These are phyloP conservation scores for Pseudocercospora macadamiae DNA, from an alignment of 2,329 filamentous ascomycete genomes.

Conservation along the genomic window DNA sequence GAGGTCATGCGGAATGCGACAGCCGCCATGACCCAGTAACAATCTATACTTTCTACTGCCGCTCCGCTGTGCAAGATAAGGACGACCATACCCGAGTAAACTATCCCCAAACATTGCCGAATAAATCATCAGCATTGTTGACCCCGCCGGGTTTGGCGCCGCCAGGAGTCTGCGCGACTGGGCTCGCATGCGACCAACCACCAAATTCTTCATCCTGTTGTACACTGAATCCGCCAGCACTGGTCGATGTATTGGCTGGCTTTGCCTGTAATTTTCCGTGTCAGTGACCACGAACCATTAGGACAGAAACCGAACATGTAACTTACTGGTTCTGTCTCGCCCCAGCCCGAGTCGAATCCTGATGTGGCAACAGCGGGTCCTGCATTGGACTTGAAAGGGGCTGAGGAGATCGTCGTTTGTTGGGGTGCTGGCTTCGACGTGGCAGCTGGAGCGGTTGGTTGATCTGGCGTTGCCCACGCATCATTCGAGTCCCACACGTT, in stretches of 20 bases:
- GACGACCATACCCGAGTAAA: no score
- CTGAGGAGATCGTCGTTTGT: slow-evolving; percentile 45
- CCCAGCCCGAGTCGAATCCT: slow-evolving; percentile 57
- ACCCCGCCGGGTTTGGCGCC: slow-evolving; percentile 55
- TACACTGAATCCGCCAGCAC: slow-evolving; percentile 54
- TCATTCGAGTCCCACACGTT: slow-evolving; percentile 81
- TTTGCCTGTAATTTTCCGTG: no score
- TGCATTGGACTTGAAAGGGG: slow-evolving; percentile 46
- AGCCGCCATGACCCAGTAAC: no score
- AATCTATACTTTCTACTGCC: no score
- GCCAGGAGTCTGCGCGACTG: slow-evolving; percentile 46
- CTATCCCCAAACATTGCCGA: slow-evolving; percentile 93
- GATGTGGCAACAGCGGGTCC: slow-evolving; percentile 27
- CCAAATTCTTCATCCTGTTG: slow-evolving; percentile 93
- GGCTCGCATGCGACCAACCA: slow-evolving; percentile 78
- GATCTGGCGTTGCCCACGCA: slow-evolving; percentile 74
- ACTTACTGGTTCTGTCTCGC: slow-evolving; percentile 66
- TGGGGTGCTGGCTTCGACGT: slow-evolving; percentile 40
- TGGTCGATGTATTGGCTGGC: slow-evolving; percentile 49
- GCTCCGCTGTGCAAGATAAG: no score
- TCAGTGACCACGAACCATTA: no score
- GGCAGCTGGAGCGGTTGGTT: slow-evolving; percentile 42
- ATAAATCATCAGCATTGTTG: slow-evolving; percentile 72
- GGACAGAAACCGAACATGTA: no score
- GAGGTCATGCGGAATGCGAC: no score